phyloP scores from a whole-genome alignment of 768 basidiomycete genomes.

The Saitozyma podzolica region DNA sequence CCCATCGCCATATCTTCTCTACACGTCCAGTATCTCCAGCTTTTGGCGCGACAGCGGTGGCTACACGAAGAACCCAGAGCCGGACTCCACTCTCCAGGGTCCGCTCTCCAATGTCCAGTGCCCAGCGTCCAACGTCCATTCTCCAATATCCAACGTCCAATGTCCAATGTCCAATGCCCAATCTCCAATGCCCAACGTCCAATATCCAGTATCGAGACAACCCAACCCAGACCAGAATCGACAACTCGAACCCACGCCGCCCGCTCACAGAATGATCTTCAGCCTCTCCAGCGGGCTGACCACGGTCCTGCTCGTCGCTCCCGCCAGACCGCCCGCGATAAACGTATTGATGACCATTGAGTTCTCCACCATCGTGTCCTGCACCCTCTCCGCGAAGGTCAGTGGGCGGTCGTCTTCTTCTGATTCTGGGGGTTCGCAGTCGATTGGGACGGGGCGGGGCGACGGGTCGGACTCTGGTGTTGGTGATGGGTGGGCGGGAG shows the following conservation, averaged over 20 bases:
- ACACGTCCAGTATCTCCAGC: too few relatives aligned
- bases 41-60: too few relatives aligned
- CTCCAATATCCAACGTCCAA: background rate
- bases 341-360: constrained; percentile 47
- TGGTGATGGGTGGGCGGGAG: too few relatives aligned
- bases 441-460: too few relatives aligned
- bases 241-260: background rate
- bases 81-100: too few relatives aligned
- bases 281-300: constrained; percentile 88
- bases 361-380: constrained; percentile 39
- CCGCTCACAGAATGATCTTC: constrained; percentile 90
- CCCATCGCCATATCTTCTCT: too few relatives aligned
- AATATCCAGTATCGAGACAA: too few relatives aligned
- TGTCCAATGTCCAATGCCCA: constrained; percentile 5
- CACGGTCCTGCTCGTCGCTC: constrained; percentile 75
- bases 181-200: too few relatives aligned
- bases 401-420: too few relatives aligned
- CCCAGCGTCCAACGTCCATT: background rate
- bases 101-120: background rate
- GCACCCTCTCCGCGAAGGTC: constrained; percentile 17
- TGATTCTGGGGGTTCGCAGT: too few relatives aligned
- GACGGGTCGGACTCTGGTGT: too few relatives aligned
- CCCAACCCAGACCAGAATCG: background rate
- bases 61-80: too few relatives aligned
- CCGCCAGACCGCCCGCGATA: constrained; percentile 53